These are phyloP conservation scores for Leccinum pachyderme DNA, from an alignment of 1,284 basidiomycete species.

Conservation along the genomic window DNA sequence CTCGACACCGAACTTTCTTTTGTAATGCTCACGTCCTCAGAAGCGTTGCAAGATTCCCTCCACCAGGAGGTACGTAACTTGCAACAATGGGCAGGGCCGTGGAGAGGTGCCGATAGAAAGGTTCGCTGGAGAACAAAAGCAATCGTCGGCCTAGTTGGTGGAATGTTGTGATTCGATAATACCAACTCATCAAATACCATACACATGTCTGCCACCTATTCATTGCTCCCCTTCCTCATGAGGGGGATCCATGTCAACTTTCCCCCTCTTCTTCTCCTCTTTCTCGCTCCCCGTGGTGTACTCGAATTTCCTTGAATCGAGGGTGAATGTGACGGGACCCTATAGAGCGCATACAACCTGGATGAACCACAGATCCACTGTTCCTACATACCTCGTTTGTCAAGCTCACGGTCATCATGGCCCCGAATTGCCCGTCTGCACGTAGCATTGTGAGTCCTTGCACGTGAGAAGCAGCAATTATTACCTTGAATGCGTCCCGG, in stretches of 20 bases:
- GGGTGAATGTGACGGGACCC: slow-evolving; percentile 82
- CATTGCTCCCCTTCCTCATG: not conserved
- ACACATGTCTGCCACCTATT: no score
- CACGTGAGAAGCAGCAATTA: not conserved
- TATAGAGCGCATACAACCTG: slow-evolving; percentile 29
- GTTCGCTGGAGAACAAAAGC: slow-evolving; percentile 71
- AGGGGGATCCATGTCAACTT: not conserved
- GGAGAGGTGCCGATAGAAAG: slow-evolving; percentile 62
- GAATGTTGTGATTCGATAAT: slow-evolving; percentile 48
- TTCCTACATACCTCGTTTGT: slow-evolving; percentile 71
- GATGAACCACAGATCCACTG: not conserved
- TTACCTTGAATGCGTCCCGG: slow-evolving; percentile 78
- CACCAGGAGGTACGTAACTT: slow-evolving; percentile 48
- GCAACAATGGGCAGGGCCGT: slow-evolving; percentile 45
- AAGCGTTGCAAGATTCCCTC: slow-evolving; percentile 39
- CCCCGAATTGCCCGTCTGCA: slow-evolving; percentile 86
- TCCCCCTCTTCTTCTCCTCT: slow-evolving; percentile 9
- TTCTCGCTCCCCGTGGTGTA: slow-evolving; percentile 35
- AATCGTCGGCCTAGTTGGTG: slow-evolving; percentile 62
- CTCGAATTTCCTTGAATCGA: slow-evolving; percentile 74
- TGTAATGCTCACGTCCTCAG: slow-evolving; percentile 70
- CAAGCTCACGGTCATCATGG: slow-evolving; percentile 88
- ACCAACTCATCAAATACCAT: slow-evolving; percentile 12
- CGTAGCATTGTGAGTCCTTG: not conserved
- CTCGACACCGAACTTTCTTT: slow-evolving; percentile 95